Base-by-base conservation (phyloP, 306 rosid species). In the Cicer bijugum region DNA sequence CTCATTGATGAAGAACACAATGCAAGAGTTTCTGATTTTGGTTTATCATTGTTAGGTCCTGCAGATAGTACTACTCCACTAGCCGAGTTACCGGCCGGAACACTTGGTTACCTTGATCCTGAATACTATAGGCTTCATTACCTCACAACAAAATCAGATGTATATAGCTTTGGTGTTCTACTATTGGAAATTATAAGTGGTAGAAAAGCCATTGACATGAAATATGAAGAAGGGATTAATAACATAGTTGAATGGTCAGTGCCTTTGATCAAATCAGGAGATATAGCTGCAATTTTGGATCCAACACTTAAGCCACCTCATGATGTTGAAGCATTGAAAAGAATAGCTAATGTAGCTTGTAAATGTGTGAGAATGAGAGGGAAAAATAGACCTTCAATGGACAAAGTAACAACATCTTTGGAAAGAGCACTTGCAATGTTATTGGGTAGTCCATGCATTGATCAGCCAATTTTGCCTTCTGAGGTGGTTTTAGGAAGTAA, bases 191-290 rank as follows among this genome's bases (percentile, higher is more conserved):
- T 94, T 69, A 82, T 94, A 37, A 91, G 98, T 69, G 98, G 98
- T 39, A 82, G 96, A 78, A 94, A 91, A 85, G 98, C 98, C 64
- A 91, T 94, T 68, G 97, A 94, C 75, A 89, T 88, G 97, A 90
- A 94, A 76, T 93, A 82, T 40, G 97, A 91, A 79, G 91, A 88
- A 75, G 92, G 90, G 4, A 28, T 28, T 28, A 57, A 57, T 62
- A 94, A 94, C 62, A 91, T 94, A 68, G 98, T 94, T 50, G 95
- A 94, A 80, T 94, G 97, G 98, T 96, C 96, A 45, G 98, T 88
- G 69, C 98, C 98, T 7, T 50, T 91, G 72, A 88, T 94, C 55
- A 89, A 84, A 55, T 76, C 96, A 9, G 96, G 95, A 33, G 91
- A 89, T 28, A 78, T 88, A 43, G 37, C 75, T 0, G 45, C 87